Evolutionary conservation across 169 alveolate species (phyloP).

Genomic region (Plasmodium fragile): DNA sequence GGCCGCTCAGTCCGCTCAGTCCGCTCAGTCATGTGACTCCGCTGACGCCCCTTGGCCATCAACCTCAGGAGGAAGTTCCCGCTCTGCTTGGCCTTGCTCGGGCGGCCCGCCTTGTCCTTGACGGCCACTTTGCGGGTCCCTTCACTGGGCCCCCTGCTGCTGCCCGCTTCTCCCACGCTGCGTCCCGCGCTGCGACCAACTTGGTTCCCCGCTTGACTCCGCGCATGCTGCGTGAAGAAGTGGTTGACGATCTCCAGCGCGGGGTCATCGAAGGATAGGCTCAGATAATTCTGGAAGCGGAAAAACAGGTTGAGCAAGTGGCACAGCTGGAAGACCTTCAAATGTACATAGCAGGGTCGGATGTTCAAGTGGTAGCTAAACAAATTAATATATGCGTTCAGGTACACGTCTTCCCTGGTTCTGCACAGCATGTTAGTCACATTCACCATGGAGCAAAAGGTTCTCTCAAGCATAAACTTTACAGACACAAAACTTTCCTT

Average conservation of each 20-base stretch:
- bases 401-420: constrained; percentile 30
- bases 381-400: constrained; percentile 1
- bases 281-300: constrained; percentile 49
- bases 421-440: constrained; percentile 13
- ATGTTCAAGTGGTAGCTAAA: constrained; percentile 24
- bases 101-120: background rate
- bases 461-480: constrained; percentile 34
- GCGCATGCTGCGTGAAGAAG: constrained; percentile 7
- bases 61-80: background rate
- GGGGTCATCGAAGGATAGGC: constrained; percentile 61
- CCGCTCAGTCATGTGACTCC: background rate
- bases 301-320: constrained; percentile 58
- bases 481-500: constrained; percentile 22
- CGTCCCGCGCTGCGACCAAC: background rate
- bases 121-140: background rate
- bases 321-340: constrained; percentile 57
- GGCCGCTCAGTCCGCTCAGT: background rate
- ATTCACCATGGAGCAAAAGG: constrained; percentile 13
- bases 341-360: constrained; percentile 13
- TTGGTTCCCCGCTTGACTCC: background rate
- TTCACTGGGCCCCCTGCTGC: background rate
- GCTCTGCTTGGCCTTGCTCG: background rate
- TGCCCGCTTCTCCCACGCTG: background rate
- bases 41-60: background rate
- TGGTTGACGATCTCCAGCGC: constrained; percentile 20